Evolutionary conservation across 768 basidiomycete genomes (phyloP).

Genomic region (Hygrophorus russula): DNA sequence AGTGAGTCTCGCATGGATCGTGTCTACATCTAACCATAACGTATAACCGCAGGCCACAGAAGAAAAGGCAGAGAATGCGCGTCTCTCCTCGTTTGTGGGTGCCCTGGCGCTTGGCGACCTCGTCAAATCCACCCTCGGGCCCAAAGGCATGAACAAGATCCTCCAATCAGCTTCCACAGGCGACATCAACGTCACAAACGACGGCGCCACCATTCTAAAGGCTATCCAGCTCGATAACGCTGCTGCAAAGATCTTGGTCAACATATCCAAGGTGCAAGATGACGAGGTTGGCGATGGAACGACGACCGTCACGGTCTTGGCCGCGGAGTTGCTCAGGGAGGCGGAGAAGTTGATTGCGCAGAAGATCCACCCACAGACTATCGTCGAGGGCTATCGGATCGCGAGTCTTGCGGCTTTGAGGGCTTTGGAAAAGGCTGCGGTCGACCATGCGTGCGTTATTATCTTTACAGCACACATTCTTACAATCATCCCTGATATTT

Average conservation of each 20-base stretch:
- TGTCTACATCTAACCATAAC: not conserved
- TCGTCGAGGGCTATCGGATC: constrained; percentile 93
- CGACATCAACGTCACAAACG: constrained; percentile 95
- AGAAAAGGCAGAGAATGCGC: constrained; percentile 96
- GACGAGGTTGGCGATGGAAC: constrained; percentile 98
- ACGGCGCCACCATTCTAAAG: constrained; percentile 97
- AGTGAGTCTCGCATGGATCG: constrained; percentile 18
- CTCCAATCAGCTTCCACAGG: constrained; percentile 84
- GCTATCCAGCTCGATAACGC: constrained; percentile 97
- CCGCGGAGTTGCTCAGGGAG: constrained; percentile 85
- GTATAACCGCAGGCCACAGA: constrained; percentile 55
- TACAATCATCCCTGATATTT: not conserved
- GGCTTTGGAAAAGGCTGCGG: constrained; percentile 73
- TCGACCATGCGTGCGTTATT: constrained; percentile 69
- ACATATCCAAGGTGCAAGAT: constrained; percentile 99
- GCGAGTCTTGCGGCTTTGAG: constrained; percentile 77
- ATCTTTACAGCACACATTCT: not conserved
- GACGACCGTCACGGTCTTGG: constrained; percentile 84
- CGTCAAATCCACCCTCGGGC: constrained; percentile 96
- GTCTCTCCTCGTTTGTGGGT: constrained; percentile 95
- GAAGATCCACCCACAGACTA: constrained; percentile 97
- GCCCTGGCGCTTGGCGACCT: constrained; percentile 96
- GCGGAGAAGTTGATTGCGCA: constrained; percentile 88
- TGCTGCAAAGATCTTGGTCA: constrained; percentile 97
- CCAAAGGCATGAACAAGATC: constrained; percentile 99